Base-by-base conservation (phyloP, 2,329 filamentous ascomycete genomes). In the Fusarium piperis region DNA sequence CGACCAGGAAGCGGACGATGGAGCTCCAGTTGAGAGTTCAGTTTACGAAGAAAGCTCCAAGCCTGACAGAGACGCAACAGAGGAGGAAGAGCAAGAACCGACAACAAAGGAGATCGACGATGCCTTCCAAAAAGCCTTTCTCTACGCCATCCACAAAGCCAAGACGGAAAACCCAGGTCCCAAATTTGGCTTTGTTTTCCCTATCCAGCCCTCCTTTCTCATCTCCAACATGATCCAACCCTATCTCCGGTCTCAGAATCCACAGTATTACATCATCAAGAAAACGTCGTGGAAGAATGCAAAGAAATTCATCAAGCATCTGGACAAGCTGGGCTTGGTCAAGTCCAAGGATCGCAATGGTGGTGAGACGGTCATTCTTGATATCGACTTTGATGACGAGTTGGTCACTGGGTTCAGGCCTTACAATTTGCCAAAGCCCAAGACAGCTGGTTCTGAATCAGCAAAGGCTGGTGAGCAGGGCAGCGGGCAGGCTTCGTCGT, bases 161-260 rank as follows among this genome's bases (percentile, higher is more conserved):
- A 75, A 72, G 10, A 26, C 62, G 4, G 65, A 63, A 4, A 72
- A 71, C 0, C 7, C 36, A 3, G 60, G 59, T 10, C 71, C 73
- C 8, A 52, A 68, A 12, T 75, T 63, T 16, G 73, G 73, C 11
- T 26, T 75, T 2, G 64, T 70, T 4, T 75, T 75, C 11, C 73
- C 73, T 2, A 64, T 75, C 0, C 73, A 75, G 8, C 71, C 73
- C 13, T 75, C 73, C 1, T 75, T 72, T 16, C 35, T 75, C 44
- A 75, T 75, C 13, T 70, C 73, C 15, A 75, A 64, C 38, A 75
- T 75, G 68, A 70, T 75, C 9, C 73, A 75, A 32, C 73, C 73
- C 0, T 64, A 75, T 3, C 71, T 75, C 7, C 65, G 73, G 36
- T 75, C 60, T 15, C 71, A 75, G 30, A 67, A 65, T 16, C 62